phyloP scores from a whole-genome alignment of 805 yeast genomes.

The Schizosaccharomyces cryophilus region DNA sequence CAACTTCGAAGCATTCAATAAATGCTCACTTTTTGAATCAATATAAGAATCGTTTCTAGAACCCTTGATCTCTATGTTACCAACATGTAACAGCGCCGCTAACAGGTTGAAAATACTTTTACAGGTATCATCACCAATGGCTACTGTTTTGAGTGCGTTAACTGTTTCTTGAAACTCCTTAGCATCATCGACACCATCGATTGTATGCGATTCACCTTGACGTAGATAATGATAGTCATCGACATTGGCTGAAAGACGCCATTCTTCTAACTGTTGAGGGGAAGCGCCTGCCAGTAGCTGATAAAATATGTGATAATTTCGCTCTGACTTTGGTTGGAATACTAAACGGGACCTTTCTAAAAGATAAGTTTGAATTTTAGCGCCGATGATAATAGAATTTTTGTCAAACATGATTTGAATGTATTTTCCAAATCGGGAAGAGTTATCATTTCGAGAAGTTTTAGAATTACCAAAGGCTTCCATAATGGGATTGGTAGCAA shows the following conservation, averaged over 20 bases:
- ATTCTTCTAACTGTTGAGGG: slow-evolving; percentile 26
- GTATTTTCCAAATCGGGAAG: slow-evolving; percentile 92
- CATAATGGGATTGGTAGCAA: slow-evolving; percentile 92
- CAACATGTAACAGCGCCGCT: slow-evolving; percentile 76
- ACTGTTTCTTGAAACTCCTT: slow-evolving; percentile 53
- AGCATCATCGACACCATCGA: slow-evolving; percentile 60
- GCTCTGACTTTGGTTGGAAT: slow-evolving; percentile 44
- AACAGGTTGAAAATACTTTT: slow-evolving; percentile 47
- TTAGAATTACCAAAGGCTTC: slow-evolving; percentile 98
- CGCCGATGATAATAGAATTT: slow-evolving; percentile 65
- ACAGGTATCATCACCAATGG: slow-evolving; percentile 37
- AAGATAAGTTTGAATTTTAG: slow-evolving; percentile 74
- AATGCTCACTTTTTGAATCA: slow-evolving; percentile 64
- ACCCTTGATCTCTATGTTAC: slow-evolving; percentile 70
- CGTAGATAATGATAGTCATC: slow-evolving; percentile 58
- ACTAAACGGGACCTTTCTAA: slow-evolving; percentile 85
- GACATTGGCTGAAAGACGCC: slow-evolving; percentile 33
- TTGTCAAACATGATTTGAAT: slow-evolving; percentile 69
- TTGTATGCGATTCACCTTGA: slow-evolving; percentile 57
- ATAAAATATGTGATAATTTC: slow-evolving; percentile 85
- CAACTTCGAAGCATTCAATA: slow-evolving; percentile 59
- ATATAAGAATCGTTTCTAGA: slow-evolving; percentile 64
- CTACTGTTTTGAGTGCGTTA: slow-evolving; percentile 57
- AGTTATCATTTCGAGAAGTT: slow-evolving; percentile 88
- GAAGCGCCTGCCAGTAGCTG: slow-evolving; percentile 54